phyloP scores from a whole-genome alignment of 805 yeast species.

The Kazachstania kunashirensis region DNA sequence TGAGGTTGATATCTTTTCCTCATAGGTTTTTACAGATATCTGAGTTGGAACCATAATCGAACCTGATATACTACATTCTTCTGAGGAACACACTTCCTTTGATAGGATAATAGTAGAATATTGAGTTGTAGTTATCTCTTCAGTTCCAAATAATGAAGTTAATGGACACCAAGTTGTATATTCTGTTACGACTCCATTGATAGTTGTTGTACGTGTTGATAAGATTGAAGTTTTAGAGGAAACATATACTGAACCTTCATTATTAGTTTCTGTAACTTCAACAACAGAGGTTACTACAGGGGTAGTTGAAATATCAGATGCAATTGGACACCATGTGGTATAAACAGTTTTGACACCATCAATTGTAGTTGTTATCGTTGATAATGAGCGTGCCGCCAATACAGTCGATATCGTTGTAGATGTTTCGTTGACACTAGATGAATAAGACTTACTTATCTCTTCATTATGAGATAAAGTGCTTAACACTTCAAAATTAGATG shows the following conservation, averaged over 20 bases:
- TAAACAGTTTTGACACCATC: slow-evolving; percentile 21
- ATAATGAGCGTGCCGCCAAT: no score
- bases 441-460: no score
- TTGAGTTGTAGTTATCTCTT: neutral
- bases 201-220: slow-evolving; percentile 17
- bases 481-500: no score
- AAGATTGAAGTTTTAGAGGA: slow-evolving; percentile 2
- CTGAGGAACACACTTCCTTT: slow-evolving; percentile 12
- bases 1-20: no score
- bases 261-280: neutral
- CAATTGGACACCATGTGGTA: slow-evolving; percentile 30
- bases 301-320: neutral
- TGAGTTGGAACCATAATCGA: no score
- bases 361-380: slow-evolving; percentile 17
- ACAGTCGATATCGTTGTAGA: no score
- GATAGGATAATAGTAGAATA: slow-evolving; percentile 9
- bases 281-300: neutral
- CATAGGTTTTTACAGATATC: no score
- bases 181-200: slow-evolving; percentile 20
- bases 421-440: no score
- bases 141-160: slow-evolving; percentile 1
- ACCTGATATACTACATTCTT: slow-evolving; percentile 6
- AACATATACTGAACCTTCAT: neutral
- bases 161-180: slow-evolving; percentile 34
- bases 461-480: no score